These are phyloP conservation scores for Vanrija sp. DNA, from an alignment of 1,284 basidiomycete genomes.

Conservation along the genomic window DNA sequence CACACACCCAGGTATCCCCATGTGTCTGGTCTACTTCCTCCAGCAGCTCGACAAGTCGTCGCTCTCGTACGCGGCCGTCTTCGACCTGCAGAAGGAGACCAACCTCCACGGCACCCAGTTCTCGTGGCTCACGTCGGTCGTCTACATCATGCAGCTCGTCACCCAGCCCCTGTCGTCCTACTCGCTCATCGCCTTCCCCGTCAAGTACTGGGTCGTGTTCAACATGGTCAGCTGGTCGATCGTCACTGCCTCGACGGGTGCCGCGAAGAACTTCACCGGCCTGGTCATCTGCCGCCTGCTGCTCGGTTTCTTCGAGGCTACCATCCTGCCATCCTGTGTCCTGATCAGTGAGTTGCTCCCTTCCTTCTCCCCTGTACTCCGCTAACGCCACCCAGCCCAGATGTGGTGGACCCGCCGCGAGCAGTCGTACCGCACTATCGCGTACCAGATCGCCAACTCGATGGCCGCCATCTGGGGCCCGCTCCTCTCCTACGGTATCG, in stretches of 20 bases:
- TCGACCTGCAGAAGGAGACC: conserved; percentile 19
- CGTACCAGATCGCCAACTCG: conserved; percentile 42
- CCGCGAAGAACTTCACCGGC: conserved; percentile 33
- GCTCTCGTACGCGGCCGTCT: conserved; percentile 44
- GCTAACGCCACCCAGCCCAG: conserved; percentile 21
- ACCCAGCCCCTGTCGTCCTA: conserved; percentile 23
- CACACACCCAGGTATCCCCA: conserved; percentile 22
- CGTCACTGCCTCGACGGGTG: conserved; percentile 33
- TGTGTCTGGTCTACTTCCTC: conserved; percentile 38
- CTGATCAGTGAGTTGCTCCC: background rate
- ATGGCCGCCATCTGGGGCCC: conserved; percentile 40
- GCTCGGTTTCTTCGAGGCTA: conserved; percentile 35
- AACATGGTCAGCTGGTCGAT: conserved; percentile 24
- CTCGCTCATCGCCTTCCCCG: conserved; percentile 25
- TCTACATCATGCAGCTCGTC: conserved; percentile 25
- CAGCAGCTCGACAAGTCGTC: conserved; percentile 43
- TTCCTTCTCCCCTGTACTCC: no score
- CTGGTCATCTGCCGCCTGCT: conserved; percentile 37
- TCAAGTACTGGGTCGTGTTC: conserved; percentile 15
- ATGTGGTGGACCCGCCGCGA: conserved; percentile 44
- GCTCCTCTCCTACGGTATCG: conserved; percentile 40
- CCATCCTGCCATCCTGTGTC: conserved; percentile 14
- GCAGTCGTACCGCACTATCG: conserved; percentile 43
- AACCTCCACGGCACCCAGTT: conserved; percentile 21
- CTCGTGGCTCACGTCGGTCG: conserved; percentile 22